Percentiles rank a stretch among this genome's conserved stretches.
Conservation (phyloP, 345 rosid species). For the Eucalyptus shirleyi region DNA sequence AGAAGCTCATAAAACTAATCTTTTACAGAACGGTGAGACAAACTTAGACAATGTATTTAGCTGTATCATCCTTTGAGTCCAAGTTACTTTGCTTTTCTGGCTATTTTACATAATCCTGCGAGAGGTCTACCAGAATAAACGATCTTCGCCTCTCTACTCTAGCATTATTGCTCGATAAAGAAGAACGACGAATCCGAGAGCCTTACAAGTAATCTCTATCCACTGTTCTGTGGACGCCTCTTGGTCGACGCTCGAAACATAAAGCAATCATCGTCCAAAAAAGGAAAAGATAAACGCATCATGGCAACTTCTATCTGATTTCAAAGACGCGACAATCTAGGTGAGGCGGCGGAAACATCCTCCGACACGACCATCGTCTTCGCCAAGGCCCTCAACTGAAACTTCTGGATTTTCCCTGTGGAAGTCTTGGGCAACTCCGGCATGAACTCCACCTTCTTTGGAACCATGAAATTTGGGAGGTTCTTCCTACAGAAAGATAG, state of each 20-base stretch:
- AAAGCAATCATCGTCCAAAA: not conserved
- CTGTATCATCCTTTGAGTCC: not conserved
- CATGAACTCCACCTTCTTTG: constrained; percentile 29
- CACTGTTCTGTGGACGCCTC: not conserved
- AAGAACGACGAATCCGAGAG: not conserved
- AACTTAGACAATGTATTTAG: not conserved
- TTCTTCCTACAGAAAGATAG: constrained; percentile 27
- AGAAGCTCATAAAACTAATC: not conserved
- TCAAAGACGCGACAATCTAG: not conserved
- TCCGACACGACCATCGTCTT: constrained; percentile 3
- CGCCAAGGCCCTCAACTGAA: constrained; percentile 22
- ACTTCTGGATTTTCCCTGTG: constrained; percentile 44
- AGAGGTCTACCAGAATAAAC: not conserved
- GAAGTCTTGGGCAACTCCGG: constrained; percentile 35
- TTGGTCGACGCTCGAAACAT: not conserved
- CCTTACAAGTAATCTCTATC: not conserved
- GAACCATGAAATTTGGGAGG: constrained; percentile 39
- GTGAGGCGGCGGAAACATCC: not conserved
- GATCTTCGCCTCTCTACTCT: not conserved
- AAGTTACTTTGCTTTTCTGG: not conserved
- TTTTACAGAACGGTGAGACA: not conserved
- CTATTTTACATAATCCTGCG: not conserved
- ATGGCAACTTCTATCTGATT: not conserved
- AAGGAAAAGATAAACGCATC: not conserved
- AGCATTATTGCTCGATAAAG: not conserved